Conservation (phyloP, 2,329 filamentous ascomycete species). For the Aureobasidium mangrovei region DNA sequence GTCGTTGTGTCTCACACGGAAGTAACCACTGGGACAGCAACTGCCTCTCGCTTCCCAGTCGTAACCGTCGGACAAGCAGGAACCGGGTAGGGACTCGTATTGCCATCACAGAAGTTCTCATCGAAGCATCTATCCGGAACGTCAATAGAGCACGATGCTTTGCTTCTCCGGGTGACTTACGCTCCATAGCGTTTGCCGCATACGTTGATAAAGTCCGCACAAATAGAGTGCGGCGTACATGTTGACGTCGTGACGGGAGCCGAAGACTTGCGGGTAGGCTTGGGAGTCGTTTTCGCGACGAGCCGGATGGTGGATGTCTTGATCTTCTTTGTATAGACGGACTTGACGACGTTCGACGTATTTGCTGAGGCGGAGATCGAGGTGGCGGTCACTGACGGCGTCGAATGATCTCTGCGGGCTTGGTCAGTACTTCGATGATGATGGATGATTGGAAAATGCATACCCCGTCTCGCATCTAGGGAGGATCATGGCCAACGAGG, state of each 20-base stretch:
- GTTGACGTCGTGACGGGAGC: not conserved
- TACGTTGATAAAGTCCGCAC: not conserved
- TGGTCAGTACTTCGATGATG: no score
- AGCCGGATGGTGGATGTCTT: not conserved
- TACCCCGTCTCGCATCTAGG: not conserved
- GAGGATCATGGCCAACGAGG: not conserved
- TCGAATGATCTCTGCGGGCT: not conserved
- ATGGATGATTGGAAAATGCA: not conserved
- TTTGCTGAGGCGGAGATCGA: not conserved
- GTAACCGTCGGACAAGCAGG: constrained; percentile 7
- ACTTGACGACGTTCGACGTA: no score
- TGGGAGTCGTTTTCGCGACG: not conserved
- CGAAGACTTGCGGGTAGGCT: not conserved
- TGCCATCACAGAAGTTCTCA: constrained; percentile 8
- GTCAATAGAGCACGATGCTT: not conserved
- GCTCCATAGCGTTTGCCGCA: constrained; percentile 8
- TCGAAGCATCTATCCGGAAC: constrained; percentile 3
- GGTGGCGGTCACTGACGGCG: not conserved
- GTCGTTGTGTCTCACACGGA: not conserved
- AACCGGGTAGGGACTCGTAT: constrained; percentile 5
- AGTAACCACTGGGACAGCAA: not conserved
- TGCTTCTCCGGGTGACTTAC: not conserved
- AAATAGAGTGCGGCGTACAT: constrained; percentile 4
- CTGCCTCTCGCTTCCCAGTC: not conserved
- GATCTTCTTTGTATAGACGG: not conserved